These are phyloP conservation scores for Rosa lucieae DNA, from an alignment of 306 rosid species.

Conservation along the genomic window DNA sequence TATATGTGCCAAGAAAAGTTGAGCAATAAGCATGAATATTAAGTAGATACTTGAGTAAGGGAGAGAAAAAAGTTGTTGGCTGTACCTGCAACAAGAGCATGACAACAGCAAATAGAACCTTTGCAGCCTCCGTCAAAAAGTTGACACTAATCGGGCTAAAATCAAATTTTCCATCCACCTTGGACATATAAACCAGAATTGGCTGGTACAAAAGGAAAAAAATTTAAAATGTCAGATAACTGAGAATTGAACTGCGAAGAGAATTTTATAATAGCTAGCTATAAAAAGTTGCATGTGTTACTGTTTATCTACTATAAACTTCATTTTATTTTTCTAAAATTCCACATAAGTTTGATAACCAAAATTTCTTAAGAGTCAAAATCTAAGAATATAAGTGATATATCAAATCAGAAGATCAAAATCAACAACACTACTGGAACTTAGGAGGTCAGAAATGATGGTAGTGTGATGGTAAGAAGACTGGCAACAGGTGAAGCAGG, in stretches of 20 bases:
- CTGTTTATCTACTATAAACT: neutral
- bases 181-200: slow-evolving; percentile 94
- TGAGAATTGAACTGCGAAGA: neutral
- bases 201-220: slow-evolving; percentile 61
- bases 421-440: neutral
- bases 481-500: neutral
- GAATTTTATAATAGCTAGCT: neutral
- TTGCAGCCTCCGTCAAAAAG: slow-evolving; percentile 86
- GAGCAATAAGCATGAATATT: neutral
- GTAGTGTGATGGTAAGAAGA: neutral
- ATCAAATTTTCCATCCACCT: slow-evolving; percentile 97
- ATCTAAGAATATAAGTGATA: neutral
- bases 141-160: slow-evolving; percentile 98
- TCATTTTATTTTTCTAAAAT: neutral
- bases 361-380: neutral
- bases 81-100: slow-evolving; percentile 90
- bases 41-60: neutral
- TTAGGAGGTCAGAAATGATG: neutral
- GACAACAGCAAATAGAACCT: slow-evolving; percentile 85
- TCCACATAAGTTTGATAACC: neutral
- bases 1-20: slow-evolving; percentile 12
- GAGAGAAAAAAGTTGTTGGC: slow-evolving; percentile 14
- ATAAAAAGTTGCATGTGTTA: neutral
- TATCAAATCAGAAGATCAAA: neutral
- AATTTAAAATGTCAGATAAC: slow-evolving; percentile 21